Percentiles rank a stretch among this genome's conserved stretches.
Conservation (phyloP, 1,284 basidiomycete genomes). For the Rhodotorula sp. region DNA sequence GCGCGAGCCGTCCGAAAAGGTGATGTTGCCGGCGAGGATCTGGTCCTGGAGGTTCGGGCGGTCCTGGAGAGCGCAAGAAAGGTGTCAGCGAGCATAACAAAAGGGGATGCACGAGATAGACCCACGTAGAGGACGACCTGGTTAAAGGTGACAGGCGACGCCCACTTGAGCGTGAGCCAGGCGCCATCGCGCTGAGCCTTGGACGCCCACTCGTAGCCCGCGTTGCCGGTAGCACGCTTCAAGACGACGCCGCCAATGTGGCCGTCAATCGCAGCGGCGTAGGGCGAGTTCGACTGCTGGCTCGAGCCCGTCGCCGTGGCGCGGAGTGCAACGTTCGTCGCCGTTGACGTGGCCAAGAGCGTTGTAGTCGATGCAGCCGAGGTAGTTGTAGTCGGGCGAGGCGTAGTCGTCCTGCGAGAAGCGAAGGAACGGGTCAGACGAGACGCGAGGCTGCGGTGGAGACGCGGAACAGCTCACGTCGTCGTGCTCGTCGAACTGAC, state of each 20-base stretch:
- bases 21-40: slow-evolving; percentile 31
- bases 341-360: neutral
- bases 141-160: slow-evolving; percentile 19
- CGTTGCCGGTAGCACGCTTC: neutral
- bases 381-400: neutral
- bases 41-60: slow-evolving; percentile 28
- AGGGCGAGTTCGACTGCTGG: neutral
- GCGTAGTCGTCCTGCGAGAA: neutral
- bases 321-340: slow-evolving; percentile 8
- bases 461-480: neutral
- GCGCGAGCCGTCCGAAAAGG: slow-evolving; percentile 32
- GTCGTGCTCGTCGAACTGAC: neutral
- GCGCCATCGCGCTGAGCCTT: slow-evolving; percentile 9
- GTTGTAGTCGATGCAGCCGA: neutral
- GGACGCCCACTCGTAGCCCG: slow-evolving; percentile 25
- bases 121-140: slow-evolving; percentile 32
- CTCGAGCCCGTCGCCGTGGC: slow-evolving; percentile 15
- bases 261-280: slow-evolving; percentile 1
- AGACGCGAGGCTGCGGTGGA: neutral
- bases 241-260: neutral
- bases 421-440: neutral
- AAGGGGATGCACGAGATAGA: neutral
- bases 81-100: no score
- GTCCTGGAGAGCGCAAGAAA: slow-evolving; percentile 4
- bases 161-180: slow-evolving; percentile 20